phyloP scores from a whole-genome alignment of 2,329 filamentous ascomycete genomes.

The Tolypocladium pustulatum region DNA sequence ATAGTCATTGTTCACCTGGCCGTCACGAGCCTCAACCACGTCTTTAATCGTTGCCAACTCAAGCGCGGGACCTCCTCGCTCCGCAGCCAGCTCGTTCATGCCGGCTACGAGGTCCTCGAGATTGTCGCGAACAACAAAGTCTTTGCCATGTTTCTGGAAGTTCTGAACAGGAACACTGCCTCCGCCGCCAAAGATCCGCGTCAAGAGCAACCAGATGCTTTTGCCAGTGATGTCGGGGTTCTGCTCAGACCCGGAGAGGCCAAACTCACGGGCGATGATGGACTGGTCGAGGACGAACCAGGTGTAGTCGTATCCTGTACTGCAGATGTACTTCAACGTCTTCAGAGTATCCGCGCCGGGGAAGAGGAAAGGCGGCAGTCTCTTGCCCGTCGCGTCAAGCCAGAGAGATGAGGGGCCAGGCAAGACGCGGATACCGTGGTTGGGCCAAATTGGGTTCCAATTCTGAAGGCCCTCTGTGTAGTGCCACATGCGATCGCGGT shows the following conservation, averaged over 20 bases:
- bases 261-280: slow-evolving; percentile 52
- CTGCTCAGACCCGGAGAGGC: slow-evolving; percentile 52
- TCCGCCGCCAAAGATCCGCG: slow-evolving; percentile 38
- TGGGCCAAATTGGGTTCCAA: slow-evolving; percentile 52
- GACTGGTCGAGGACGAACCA: slow-evolving; percentile 51
- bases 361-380: slow-evolving; percentile 44
- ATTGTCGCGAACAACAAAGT: slow-evolving; percentile 48
- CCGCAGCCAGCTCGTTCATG: slow-evolving; percentile 46
- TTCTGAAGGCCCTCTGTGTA: slow-evolving; percentile 53
- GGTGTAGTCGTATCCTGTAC: slow-evolving; percentile 50
- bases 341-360: slow-evolving; percentile 47
- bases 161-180: slow-evolving; percentile 45
- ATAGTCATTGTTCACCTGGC: slow-evolving; percentile 44
- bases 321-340: slow-evolving; percentile 49
- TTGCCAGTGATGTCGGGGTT: slow-evolving; percentile 51
- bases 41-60: slow-evolving; percentile 32
- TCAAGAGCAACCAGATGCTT: slow-evolving; percentile 40
- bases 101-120: slow-evolving; percentile 42
- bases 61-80: slow-evolving; percentile 35
- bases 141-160: slow-evolving; percentile 46
- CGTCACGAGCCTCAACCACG: slow-evolving; percentile 41
- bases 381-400: slow-evolving; percentile 49
- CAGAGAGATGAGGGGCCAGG: slow-evolving; percentile 52
- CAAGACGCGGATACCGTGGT: slow-evolving; percentile 49
- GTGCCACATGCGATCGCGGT: slow-evolving; percentile 56